Evolutionary conservation across 352 stramenopile genomes (phyloP), one percentile per base, ranked within the genome.

Genomic region (Bremia lactucae): DNA sequence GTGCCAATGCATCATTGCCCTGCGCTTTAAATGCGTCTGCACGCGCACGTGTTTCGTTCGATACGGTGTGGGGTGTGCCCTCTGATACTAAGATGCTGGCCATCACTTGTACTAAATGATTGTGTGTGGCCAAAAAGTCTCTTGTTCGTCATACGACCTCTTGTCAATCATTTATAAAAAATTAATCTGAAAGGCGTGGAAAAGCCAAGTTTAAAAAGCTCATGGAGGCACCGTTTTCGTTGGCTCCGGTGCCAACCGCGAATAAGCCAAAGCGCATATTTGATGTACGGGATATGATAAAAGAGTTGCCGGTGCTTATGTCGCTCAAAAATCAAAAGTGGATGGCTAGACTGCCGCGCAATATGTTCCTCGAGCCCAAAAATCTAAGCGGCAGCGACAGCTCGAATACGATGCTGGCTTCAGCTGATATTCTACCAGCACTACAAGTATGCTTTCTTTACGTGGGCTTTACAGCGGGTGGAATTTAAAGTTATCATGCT

Each of bases 21-120:
- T 94, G 49, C 21, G 58, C 40, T 62, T 96, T 96, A 40, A 94
- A 65, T 28, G 59, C 70, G 36, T 94, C 75, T 8, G 82, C 82
- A 38, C 67, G 67, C 44, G 59, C 50, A 23, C 48, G 46, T 16
- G 77, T 87, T 49, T 68, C 72, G 15, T 81, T 72, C 20, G 75
- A 89, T 18, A 72, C 62, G 20, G 62, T 48, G 55, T 90, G 74
- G 25, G 43, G 52, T 28, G 65, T 61, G 49, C 69, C 73, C 19
- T 72, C 59, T 14, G 62, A 71, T 50, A 83, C 72, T 24, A 18
- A 44, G 20, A 65, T 46, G 46, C 50, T 72, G 28, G 54, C 65
- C 64, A 68, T 73, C 44, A 39, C 51, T 59, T 51, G 36, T 51
- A 14, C 36, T 44, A 15, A n/a, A n/a, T n/a, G n/a, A n/a, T n/a